A percentile compares a stretch with the other conserved stretches of the same genome.
These are phyloP conservation scores for Vitis vinifera DNA, from an alignment of 164 flowering plant genomes.

Conservation along the genomic window DNA sequence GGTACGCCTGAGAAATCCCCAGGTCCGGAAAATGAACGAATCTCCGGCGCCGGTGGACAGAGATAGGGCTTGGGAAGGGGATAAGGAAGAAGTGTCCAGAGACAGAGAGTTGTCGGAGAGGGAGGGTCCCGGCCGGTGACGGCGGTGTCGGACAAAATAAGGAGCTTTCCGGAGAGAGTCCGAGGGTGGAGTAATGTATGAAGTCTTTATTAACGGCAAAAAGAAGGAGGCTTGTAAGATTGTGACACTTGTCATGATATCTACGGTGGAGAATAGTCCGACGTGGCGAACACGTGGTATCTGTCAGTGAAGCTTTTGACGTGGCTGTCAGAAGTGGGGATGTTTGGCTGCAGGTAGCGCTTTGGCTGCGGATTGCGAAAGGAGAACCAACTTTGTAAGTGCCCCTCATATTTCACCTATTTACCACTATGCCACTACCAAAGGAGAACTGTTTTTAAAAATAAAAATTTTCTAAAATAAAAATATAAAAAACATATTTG, in stretches of 20 bases:
- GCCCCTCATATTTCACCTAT: neutral
- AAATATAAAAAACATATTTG: too few relatives aligned
- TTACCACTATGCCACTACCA: too few relatives aligned
- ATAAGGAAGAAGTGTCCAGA: neutral
- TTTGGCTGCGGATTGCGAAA: too few relatives aligned
- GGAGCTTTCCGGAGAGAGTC: conserved; percentile 2
- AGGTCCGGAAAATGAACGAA: neutral
- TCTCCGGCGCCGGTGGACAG: neutral
- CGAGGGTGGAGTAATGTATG: neutral
- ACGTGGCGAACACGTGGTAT: conserved; percentile 13
- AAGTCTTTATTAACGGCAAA: neutral
- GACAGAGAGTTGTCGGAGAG: neutral
- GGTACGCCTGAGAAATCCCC: conserved; percentile 1
- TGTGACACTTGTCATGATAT: conserved; percentile 5
- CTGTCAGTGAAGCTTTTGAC: neutral
- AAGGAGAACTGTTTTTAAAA: too few relatives aligned
- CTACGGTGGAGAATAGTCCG: neutral
- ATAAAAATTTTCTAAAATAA: too few relatives aligned
- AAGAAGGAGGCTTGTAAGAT: conserved; percentile 5
- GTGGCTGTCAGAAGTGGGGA: conserved; percentile 2
- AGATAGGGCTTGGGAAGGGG: neutral
- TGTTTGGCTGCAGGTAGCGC: too few relatives aligned
- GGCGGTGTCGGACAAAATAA: neutral
- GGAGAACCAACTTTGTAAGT: neutral
- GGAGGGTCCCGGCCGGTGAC: neutral